These are phyloP conservation scores for Fraxinus paxiana DNA, from an alignment of 305 asterid genomes.

Conservation along the genomic window DNA sequence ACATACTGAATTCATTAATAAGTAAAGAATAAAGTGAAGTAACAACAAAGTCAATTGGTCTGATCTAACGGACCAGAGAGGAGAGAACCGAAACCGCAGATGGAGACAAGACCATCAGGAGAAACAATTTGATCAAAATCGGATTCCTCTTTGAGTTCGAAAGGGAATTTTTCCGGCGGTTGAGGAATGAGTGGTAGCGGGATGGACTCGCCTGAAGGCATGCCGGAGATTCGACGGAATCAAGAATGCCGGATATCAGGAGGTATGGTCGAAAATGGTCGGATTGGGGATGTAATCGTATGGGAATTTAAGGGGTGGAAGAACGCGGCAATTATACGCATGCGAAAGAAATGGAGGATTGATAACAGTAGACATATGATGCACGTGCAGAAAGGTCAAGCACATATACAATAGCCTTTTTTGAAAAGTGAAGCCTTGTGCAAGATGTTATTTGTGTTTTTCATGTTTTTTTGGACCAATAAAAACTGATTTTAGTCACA, in stretches of 20 bases:
- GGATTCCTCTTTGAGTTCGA: slow-evolving; percentile 60
- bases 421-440: not conserved
- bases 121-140: slow-evolving; percentile 72
- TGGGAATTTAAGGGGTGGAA: not conserved
- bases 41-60: not conserved
- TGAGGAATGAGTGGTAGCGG: slow-evolving; percentile 17
- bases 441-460: not conserved
- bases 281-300: not conserved
- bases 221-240: slow-evolving; percentile 28
- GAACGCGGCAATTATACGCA: not conserved
- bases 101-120: slow-evolving; percentile 68
- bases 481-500: too few relatives aligned
- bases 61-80: slow-evolving; percentile 63
- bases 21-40: not conserved
- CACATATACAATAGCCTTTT: too few relatives aligned
- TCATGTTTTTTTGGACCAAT: not conserved
- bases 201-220: slow-evolving; percentile 39
- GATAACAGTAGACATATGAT: not conserved
- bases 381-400: not conserved
- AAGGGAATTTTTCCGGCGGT: slow-evolving; percentile 27
- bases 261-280: not conserved
- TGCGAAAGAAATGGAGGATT: not conserved
- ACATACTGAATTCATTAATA: not conserved
- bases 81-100: slow-evolving; percentile 95
- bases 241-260: slow-evolving; percentile 14